Evolutionary conservation across 2,329 filamentous ascomycete genomes (phyloP).

Genomic region (Fusarium sacchari): DNA sequence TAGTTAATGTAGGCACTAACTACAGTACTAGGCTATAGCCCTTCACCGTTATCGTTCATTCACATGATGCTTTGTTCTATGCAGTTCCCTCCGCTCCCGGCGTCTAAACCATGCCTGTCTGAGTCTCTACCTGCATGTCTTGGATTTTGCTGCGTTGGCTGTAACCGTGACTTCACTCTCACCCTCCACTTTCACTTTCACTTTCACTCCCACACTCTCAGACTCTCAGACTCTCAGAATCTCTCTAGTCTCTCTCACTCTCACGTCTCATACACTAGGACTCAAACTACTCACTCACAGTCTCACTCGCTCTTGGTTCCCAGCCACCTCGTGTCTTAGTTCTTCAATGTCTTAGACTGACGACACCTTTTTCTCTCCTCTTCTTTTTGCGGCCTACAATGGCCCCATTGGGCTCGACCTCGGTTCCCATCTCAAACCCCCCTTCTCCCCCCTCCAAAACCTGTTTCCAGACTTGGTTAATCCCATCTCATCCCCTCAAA

Average conservation of each 20-base stretch:
- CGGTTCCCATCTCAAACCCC: neutral
- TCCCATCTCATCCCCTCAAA: conserved; percentile 10
- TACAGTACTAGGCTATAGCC: too few relatives aligned
- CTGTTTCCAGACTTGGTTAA: conserved; percentile 11
- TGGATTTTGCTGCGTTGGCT: conserved; percentile 38
- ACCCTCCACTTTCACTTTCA: conserved; percentile 13
- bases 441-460: neutral
- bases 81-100: conserved; percentile 36
- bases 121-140: conserved; percentile 31
- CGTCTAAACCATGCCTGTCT: conserved; percentile 25
- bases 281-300: neutral
- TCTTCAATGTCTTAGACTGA: conserved; percentile 31
- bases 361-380: conserved; percentile 18
- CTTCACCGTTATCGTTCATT: conserved; percentile 2
- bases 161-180: conserved; percentile 4
- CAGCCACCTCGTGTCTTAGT: conserved; percentile 38
- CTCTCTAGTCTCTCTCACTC: too few relatives aligned
- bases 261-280: neutral
- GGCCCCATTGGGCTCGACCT: conserved; percentile 11
- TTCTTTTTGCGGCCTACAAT: conserved; percentile 3
- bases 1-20: neutral
- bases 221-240: too few relatives aligned
- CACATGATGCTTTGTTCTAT: conserved; percentile 42
- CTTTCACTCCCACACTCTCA: neutral
- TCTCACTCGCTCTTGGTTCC: neutral